These are phyloP conservation scores for Sordaria brevicollis DNA, from an alignment of 495 filamentous ascomycete species.

Conservation along the genomic window DNA sequence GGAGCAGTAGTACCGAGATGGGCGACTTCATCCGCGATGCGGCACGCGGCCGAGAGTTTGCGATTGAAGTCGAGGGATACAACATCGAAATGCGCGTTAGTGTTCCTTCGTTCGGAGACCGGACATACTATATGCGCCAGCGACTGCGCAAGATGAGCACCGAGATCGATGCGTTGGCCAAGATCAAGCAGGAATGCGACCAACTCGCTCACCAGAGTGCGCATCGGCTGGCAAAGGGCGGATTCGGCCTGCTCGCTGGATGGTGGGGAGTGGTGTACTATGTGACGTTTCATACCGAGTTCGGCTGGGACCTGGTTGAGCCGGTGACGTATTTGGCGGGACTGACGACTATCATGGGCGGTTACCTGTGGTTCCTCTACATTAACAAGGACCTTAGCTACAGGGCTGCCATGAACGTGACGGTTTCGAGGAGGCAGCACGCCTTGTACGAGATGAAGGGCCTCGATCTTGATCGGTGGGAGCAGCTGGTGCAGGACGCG, in stretches of 20 bases:
- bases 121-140: slow-evolving; percentile 76
- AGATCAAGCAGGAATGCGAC: slow-evolving; percentile 77
- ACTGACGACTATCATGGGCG: slow-evolving; percentile 71
- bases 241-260: slow-evolving; percentile 55
- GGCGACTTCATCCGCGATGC: slow-evolving; percentile 95
- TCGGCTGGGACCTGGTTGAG: slow-evolving; percentile 84
- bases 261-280: slow-evolving; percentile 80
- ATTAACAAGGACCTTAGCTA: slow-evolving; percentile 86
- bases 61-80: slow-evolving; percentile 69
- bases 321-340: slow-evolving; percentile 83
- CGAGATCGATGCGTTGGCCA: slow-evolving; percentile 54
- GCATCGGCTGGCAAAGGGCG: slow-evolving; percentile 68
- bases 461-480: slow-evolving; percentile 70
- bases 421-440: slow-evolving; percentile 66
- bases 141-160: slow-evolving; percentile 59
- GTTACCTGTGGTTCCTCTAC: slow-evolving; percentile 90
- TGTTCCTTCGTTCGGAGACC: slow-evolving; percentile 80
- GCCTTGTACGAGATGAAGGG: slow-evolving; percentile 65
- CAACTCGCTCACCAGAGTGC: slow-evolving; percentile 61
- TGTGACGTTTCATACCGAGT: slow-evolving; percentile 65
- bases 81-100: slow-evolving; percentile 59
- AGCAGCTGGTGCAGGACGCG: slow-evolving; percentile 66
- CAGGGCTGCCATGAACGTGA: slow-evolving; percentile 73
- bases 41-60: slow-evolving; percentile 71
- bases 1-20: slow-evolving; percentile 81